Evolutionary conservation across 768 basidiomycete species (phyloP), one percentile per base, ranked within the genome.

Genomic region (Tubosaeta sp.): DNA sequence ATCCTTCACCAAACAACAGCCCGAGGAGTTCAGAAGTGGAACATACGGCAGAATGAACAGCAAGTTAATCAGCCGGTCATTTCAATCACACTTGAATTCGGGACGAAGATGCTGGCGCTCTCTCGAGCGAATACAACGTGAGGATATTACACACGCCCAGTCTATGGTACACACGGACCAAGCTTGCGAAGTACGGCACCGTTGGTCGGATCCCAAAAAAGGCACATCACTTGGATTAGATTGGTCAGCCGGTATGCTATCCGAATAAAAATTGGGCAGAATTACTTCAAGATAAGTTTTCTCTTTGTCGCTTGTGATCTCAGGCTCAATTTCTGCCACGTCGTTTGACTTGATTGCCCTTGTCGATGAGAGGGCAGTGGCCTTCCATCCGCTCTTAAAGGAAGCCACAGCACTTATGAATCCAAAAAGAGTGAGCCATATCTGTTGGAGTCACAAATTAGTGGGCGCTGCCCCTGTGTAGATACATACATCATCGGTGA

Each of bases 381-480:
- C 85, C 52, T 76, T 81, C 87, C 87, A 89, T 4, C 85, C 85
- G 34, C 77, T 79, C 59, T 82, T 71, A 71, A 88, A 86, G 3
- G 85, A 78, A 6, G 79, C 76, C 2, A 85, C 57, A 11, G 76
- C 84, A 17, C 83, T 83, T 29, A 75, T 56, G 26, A 77, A 64
- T 19, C 74, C 74, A 19, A 79, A 71, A 16, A 76, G 19, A 34
- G 67, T 66, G 17, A 74, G 67, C 71, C 72, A 73, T 27, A 68
- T 59, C 75, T 78, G 50, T 48, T 26, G 46, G 22, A 19, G n/a
- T 44, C 16, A 22, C 10, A 29, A 25, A 34, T 70, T 25, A 55
- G 46, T 11, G 12, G 38, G 29, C 2, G 19, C 22, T n/a, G 12
- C 35, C 26, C 10, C 9, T 5, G 33, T 9, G 29, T 4, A 22